Evolutionary conservation across 192 early-diverging fungal species (phyloP), one percentile per base, ranked within the genome.

Genomic region (Coemansia aciculifera): DNA sequence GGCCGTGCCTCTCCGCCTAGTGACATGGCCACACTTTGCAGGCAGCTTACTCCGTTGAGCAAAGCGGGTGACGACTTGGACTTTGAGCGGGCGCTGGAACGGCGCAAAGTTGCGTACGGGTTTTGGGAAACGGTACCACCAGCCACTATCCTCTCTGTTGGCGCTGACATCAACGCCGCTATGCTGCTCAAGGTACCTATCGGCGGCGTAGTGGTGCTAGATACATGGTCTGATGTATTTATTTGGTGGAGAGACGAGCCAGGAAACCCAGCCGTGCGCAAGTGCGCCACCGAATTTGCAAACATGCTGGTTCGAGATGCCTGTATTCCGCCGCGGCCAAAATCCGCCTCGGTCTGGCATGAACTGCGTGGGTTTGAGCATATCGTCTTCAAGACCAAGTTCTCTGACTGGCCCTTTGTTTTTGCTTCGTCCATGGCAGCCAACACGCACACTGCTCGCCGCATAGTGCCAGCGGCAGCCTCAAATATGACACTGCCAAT

Each of bases 171-270:
- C 39, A 71, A 78, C n/a, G 80, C 80, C 23, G 57, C 75, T 19
- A 67, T 71, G 63, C 76, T 83, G 13, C 64, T 68, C 32, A 78
- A 75, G 56, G 73, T 83, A 8, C 75, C 75, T 39, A 42, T 52
- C 19, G 76, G 80, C 19, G 80, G 76, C n/a, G 80, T 72, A 12
- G 72, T 83, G 19, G 76, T 83, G 2, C 36, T 83, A 15, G 80
- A 83, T 38, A 75, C 80, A 23, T 83, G 75, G 75, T 66, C 80
- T 21, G 80, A 83, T 31, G 76, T 83, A 15, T 83, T 83, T 60
- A 63, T 83, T 27, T 83, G 80, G 80, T 83, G 76, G 80, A 65
- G 76, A n/a, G 64, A 78, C 69, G 75, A 77, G 59, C 76, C 80
- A 1, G 54, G 74, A 56, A 81, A 70, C 38, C 52, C 65, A 5